Percentiles rank a stretch among this genome's conserved stretches.
These are phyloP conservation scores for Pythium volutum DNA, from an alignment of 352 stramenopile genomes.

Conservation along the genomic window DNA sequence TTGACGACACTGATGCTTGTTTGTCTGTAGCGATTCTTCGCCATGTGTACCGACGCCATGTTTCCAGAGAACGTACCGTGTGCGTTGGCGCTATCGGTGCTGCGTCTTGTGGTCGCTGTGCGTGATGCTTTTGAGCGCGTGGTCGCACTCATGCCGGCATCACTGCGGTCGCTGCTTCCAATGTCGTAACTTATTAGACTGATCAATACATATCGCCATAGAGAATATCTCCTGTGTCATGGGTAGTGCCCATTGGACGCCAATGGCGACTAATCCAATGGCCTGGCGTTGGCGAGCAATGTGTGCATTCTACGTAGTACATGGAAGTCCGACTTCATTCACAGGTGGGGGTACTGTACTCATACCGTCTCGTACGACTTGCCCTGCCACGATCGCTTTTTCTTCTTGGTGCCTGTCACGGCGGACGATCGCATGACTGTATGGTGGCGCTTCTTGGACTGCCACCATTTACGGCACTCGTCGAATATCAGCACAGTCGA, in stretches of 20 bases:
- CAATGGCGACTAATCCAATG: neutral
- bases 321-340: neutral
- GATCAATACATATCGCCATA: neutral
- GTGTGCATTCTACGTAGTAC: neutral
- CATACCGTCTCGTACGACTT: conserved; percentile 70
- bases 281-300: neutral
- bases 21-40: conserved; percentile 36
- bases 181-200: conserved; percentile 24
- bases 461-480: conserved; percentile 90
- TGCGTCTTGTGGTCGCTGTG: conserved; percentile 23
- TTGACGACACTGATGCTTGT: too few species aligned
- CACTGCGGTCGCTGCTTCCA: conserved; percentile 13
- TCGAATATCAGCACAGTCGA: conserved; percentile 94
- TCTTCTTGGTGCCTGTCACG: conserved; percentile 53
- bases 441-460: conserved; percentile 33
- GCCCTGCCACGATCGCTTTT: conserved; percentile 65
- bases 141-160: neutral
- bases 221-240: neutral
- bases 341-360: neutral
- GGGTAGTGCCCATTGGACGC: conserved; percentile 9
- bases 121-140: neutral
- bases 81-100: conserved; percentile 29
- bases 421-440: conserved; percentile 33
- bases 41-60: conserved; percentile 39
- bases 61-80: conserved; percentile 73